These are phyloP conservation scores for Yarrowia galli DNA, from an alignment of 1,139 yeast species.

Conservation along the genomic window DNA sequence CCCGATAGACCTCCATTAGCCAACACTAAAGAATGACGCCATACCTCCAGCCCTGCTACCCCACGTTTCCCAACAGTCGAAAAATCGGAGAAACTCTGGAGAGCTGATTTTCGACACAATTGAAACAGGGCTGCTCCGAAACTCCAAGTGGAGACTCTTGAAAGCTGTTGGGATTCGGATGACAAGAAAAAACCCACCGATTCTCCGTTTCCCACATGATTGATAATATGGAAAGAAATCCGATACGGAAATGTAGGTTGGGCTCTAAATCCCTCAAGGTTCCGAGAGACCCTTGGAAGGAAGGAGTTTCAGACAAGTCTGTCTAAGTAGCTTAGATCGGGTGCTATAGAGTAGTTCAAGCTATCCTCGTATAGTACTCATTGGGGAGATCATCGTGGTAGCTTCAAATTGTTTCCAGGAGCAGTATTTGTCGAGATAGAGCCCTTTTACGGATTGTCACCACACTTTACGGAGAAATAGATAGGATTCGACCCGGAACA, in stretches of 20 bases:
- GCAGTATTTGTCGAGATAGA: not conserved
- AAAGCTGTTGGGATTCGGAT: too few species aligned
- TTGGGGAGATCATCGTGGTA: not conserved
- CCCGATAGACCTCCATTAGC: not conserved
- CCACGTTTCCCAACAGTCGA: conserved; percentile 19
- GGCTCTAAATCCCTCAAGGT: not conserved
- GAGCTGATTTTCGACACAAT: not conserved
- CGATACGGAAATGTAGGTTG: too few species aligned
- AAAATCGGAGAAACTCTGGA: not conserved
- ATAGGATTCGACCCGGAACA: too few species aligned
- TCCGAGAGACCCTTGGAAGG: not conserved
- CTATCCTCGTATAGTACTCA: not conserved
- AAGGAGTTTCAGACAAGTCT: too few species aligned
- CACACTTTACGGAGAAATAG: not conserved
- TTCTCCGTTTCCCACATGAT: too few species aligned
- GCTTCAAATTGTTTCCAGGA: not conserved
- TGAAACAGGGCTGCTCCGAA: not conserved
- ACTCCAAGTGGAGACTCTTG: not conserved
- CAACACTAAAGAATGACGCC: not conserved
- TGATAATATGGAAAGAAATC: too few species aligned
- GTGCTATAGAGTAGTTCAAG: not conserved
- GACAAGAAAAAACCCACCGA: too few species aligned
- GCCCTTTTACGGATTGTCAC: not conserved
- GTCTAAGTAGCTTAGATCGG: not conserved
- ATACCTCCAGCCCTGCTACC: conserved; percentile 11